Base-by-base conservation (phyloP, 805 yeast genomes). In the Ogataea chonburiensis region DNA sequence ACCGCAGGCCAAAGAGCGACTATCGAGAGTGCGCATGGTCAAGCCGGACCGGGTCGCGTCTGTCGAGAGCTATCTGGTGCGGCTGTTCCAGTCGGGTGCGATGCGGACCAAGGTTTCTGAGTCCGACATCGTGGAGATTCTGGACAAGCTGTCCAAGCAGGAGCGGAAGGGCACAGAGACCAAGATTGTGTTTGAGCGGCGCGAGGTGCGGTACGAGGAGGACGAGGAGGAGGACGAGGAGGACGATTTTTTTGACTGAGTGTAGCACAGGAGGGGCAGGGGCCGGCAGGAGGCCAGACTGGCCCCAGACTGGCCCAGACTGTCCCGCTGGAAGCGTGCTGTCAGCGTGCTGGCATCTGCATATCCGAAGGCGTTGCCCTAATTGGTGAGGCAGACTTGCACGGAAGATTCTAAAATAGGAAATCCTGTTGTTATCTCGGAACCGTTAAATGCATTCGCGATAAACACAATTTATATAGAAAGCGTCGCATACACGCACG, bases 1-100 rank as follows among this genome's bases (percentile, higher is more conserved):
- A 38, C 80, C 91, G 8, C 76, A 73, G 34, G 98, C 98, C 1
- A 71, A 94, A 30, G 97, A 91, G 54, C 71, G 98, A 41, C 68
- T 91, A 29, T 77, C 89, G 13, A 70, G 98, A 40, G 94, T 91
- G 13, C 68, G 87, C 18, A 73, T 93, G 56, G 98, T 91, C 28
- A 77, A 89, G 54, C 94, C 94, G 3, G 98, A 93, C 35, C 70
- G 97, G 38, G 98, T 95, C 1, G 73, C 75, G 34, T 85, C 88
- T 3, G 97, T 88, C 10, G 97, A 91, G 52, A 79, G 81, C 44
- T 78, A 91, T 50, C 64, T 91, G 28, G 63, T 83, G 17, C 77
- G 79, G 49, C 63, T 91, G 58, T 84, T 80, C 7, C 77, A 79
- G 42, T 71, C 83, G 47, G 97, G 97, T 2, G 86, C 83, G 42